Conservation (phyloP, 1,139 yeast genomes). For the Diutina ranongensis region DNA sequence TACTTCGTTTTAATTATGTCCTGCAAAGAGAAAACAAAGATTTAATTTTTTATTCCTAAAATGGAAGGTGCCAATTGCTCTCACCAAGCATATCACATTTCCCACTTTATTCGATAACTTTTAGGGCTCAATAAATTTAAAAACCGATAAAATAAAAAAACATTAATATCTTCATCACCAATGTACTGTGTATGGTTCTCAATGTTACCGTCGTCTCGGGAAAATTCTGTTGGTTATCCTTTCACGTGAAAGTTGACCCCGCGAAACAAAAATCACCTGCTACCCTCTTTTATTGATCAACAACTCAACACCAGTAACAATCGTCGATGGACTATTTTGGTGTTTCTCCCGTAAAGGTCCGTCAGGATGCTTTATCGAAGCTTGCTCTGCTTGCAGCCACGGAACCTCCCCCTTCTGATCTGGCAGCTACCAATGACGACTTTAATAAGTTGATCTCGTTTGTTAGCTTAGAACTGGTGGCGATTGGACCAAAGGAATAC, state of each 20-base stretch:
- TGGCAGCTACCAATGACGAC: neutral
- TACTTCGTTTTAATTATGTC: too few species aligned
- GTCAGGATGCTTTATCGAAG: conserved; percentile 4
- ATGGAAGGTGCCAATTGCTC: too few species aligned
- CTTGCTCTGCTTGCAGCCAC: neutral
- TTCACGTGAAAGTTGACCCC: neutral
- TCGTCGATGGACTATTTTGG: conserved; percentile 1
- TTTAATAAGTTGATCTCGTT: neutral
- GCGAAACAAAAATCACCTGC: neutral
- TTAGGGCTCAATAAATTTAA: too few species aligned
- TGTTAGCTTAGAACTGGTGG: conserved; percentile 18
- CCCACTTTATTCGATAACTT: too few species aligned
- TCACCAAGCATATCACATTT: too few species aligned
- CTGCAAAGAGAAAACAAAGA: too few species aligned
- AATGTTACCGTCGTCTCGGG: too few species aligned
- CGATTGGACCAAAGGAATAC: conserved; percentile 46
- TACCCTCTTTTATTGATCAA: too few species aligned
- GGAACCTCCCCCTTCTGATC: neutral
- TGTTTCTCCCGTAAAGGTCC: neutral
- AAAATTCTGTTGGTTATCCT: neutral
- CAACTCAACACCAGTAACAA: neutral
- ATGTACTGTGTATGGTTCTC: too few species aligned
- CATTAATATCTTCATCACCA: too few species aligned
- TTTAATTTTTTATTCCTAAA: too few species aligned
- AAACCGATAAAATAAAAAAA: too few species aligned